Conservation (phyloP, 441 rosid genomes). For the Macaranga tanarius region DNA sequence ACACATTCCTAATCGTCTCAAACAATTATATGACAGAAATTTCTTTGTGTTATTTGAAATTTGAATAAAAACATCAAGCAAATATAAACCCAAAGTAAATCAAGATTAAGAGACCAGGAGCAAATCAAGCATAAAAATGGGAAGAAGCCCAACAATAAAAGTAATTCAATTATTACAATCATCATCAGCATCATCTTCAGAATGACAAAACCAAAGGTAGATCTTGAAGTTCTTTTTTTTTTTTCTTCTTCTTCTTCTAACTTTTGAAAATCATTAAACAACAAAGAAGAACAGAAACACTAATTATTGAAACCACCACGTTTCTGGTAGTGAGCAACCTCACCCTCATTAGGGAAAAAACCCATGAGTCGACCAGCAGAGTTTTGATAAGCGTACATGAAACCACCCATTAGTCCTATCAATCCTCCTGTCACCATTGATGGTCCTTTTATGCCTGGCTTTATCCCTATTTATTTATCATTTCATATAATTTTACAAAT, state of each 20-base stretch:
- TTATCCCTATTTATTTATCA: constrained; percentile 52
- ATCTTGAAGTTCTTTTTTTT: not conserved
- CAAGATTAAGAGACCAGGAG: too few species aligned
- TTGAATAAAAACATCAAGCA: not conserved
- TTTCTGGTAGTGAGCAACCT: constrained; percentile 76
- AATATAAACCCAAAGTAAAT: not conserved
- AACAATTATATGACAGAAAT: not conserved
- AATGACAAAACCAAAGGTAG: not conserved
- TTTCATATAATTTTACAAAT: not conserved
- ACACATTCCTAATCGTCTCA: not conserved
- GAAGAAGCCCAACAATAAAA: not conserved
- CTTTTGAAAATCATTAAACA: not conserved
- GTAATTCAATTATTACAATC: constrained; percentile 19
- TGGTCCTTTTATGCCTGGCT: constrained; percentile 77
- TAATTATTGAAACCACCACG: constrained; percentile 43
- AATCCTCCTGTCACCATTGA: constrained; percentile 97
- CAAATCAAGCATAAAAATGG: not conserved
- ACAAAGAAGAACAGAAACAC: not conserved
- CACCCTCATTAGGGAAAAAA: constrained; percentile 83
- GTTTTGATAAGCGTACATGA: constrained; percentile 99
- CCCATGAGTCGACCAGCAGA: constrained; percentile 96
- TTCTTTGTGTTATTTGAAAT: not conserved
- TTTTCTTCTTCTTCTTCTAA: not conserved
- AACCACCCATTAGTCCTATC: constrained; percentile 96
- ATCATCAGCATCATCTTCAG: not conserved